Base-by-base conservation (phyloP, 805 yeast genomes). In the Sugiyamaella boreocaroliniensis region DNA sequence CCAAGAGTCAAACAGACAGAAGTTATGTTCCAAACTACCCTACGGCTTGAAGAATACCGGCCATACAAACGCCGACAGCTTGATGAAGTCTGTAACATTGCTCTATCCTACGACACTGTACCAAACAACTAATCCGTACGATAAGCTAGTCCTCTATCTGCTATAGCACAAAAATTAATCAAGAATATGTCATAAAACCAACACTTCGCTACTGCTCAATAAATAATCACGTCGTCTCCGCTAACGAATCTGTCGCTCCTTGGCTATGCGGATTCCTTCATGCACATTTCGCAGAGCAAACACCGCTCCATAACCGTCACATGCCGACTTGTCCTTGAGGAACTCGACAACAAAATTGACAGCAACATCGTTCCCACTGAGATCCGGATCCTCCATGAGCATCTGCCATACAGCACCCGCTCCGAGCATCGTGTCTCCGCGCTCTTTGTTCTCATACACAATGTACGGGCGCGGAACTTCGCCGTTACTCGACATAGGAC, bases 351-450 rank as follows among this genome's bases (percentile, higher is more conserved):
- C 78, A 40, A 66, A 70, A n/a, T 73, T 68, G 43, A 85, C 71
- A 63, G 85, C 85, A 42, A 85, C 61, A 8, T 76, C 76, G 19
- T 56, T 50, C 29, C 48, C 48, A 14, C 58, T 57, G 26, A 58
- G 54, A 19, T 42, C 54, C n/a, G 72, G 68, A 43, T 72, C 74
- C 52, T 75, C 79, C 57, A 76, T 69, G 46, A 89, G 67, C 64
- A 84, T 85, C 64, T 88, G 92, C 96, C 96, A 89, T 1, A 86
- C 83, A 1, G 92, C 93, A 16, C 86, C 81, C 0, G 86, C 72
- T 0, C 89, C 87, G 55, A 87, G 69, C 43, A 86, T 72, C 61
- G 77, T 76, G 29, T 69, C 66, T 1, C 79, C 78, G 11, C 70
- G 44, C 8, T 51, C 71, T 26, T 55, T 57, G 37, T 32, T 32